Base-by-base conservation (phyloP, 345 rosid genomes). In the Triadica sebifera region DNA sequence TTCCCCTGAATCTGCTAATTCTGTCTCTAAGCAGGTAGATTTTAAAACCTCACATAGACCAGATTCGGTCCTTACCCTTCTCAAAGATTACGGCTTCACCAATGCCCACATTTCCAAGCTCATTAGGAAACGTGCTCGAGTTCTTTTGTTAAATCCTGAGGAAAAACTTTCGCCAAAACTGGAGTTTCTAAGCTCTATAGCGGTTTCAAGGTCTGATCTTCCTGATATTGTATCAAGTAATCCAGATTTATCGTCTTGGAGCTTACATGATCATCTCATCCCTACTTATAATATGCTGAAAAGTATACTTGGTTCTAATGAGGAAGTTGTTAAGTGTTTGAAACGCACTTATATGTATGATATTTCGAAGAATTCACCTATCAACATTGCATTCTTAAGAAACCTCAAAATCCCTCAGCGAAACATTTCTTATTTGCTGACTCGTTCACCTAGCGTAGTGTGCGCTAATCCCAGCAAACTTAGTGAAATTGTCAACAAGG, bases 401-500 rank as follows among this genome's bases (percentile, higher is more conserved):
- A 8, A 37, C 9, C 0, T 37, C 9, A 13, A 8, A 38, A 2
- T 38, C 4, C 66, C 66, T 62, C 66, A 37, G n/a, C 19, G 17
- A 25, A 19, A 16, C 41, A 61, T 61, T 20, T 61, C 46, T 6
- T 5, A 38, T 62, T 38, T 62, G 46, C n/a, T 62, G 46, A 68
- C 41, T 24, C 22, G 20, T 67, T 72, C 43, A 49, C 74, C 81
- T 5, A 8, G 37, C 0, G n/a, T 71, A 13, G 58, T 77, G 65
- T 65, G 59, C 25, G 50, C 22, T 17, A 49, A 71, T 0, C 52
- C n/a, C 3, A 56, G 13, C 25, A 69, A 75, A 53, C 75, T 86
- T 51, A 49, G 61, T 8, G 70, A 55, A 38, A 69, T 20, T 16
- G 56, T 82, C 0, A 57, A 73, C 66, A 62, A 80, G 75, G 76